Evolutionary conservation across 2,329 filamentous ascomycete genomes (phyloP), one percentile per base, ranked within the genome.

Genomic region (Rutstroemia sp.): DNA sequence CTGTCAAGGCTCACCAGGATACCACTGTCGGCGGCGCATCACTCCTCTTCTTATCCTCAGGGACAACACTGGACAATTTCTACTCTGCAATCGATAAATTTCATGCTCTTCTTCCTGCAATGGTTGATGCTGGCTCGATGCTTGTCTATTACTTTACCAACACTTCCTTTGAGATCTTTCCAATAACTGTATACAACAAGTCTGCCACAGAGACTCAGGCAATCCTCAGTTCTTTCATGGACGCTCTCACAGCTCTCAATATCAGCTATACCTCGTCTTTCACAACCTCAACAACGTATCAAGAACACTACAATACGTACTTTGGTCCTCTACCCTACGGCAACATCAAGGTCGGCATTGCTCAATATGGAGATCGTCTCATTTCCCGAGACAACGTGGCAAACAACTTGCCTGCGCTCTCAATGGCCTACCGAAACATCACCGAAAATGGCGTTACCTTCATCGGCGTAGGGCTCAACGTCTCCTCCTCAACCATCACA

Each of bases 121-220:
- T 80, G 57, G 72, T 78, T 16, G 78, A 79, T 58, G 69, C 74
- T 2, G 80, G 79, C 25, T 27, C 73, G 19, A 77, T 75, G 71
- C 67, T 72, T 27, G 69, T 76, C n/a, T 81, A 77, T 67, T 73
- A 72, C 59, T 74, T 79, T 59, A 76, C 72, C 54, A 74, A 74
- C 60, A 65, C 67, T 12, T 72, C 71, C 61, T 81, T 83, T 67
- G 60, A 66, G 47, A 74, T 81, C 45, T 67, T 71, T 3, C 74
- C 75, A 4, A 61, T 80, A 25, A 80, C 75, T 0, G 76, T 72
- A 1, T 79, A 76, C 39, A 72, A 74, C 62, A 74, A 77, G 57
- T 73, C 72, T 2, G 66, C 72, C 2, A 65, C 62, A 3, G 61
- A 80, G 45, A 70, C 79, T 14, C 63, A 72, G 38, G 60, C 63